A percentile compares a stretch with the other conserved stretches of the same genome.
Evolutionary conservation across 306 rosid genomes (phyloP).

Genomic region (Ormosia emarginata): DNA sequence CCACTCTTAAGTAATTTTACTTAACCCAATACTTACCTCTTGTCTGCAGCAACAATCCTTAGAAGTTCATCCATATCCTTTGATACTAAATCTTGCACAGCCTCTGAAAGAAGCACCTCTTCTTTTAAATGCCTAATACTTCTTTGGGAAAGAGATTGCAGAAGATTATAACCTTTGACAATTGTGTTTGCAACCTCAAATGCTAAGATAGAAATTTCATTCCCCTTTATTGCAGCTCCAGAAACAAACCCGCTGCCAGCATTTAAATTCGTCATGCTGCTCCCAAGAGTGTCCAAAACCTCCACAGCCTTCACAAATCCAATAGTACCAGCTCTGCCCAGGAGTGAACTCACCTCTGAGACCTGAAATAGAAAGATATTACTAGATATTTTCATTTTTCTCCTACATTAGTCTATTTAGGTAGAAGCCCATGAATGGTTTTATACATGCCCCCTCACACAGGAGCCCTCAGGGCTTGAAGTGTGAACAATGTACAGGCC

Average conservation of each 20-base stretch:
- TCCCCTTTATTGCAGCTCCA: constrained; percentile 59
- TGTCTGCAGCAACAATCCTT: constrained; percentile 64
- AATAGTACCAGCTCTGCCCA: constrained; percentile 57
- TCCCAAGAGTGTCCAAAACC: constrained; percentile 84
- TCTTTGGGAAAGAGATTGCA: constrained; percentile 58
- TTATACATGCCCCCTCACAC: background rate
- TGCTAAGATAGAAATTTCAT: constrained; percentile 62
- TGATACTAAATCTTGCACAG: constrained; percentile 63
- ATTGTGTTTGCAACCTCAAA: constrained; percentile 87
- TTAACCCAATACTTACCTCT: constrained; percentile 43
- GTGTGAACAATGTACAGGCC: background rate
- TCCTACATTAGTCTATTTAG: constrained; percentile 3
- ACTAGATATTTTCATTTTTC: background rate
- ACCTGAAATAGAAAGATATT: constrained; percentile 46
- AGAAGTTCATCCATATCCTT: constrained; percentile 61
- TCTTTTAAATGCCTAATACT: constrained; percentile 59
- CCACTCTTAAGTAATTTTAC: background rate
- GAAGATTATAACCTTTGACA: constrained; percentile 64
- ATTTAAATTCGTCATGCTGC: constrained; percentile 75
- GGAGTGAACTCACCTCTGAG: constrained; percentile 65
- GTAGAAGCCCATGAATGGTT: background rate
- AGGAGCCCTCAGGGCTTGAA: background rate
- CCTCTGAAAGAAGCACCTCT: constrained; percentile 59
- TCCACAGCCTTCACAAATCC: constrained; percentile 73
- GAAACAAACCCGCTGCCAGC: constrained; percentile 60